Evolutionary conservation across 108 stramenopile species (phyloP), one percentile per base, ranked within the genome.

Genomic region (Cyclotella distinguenda): DNA sequence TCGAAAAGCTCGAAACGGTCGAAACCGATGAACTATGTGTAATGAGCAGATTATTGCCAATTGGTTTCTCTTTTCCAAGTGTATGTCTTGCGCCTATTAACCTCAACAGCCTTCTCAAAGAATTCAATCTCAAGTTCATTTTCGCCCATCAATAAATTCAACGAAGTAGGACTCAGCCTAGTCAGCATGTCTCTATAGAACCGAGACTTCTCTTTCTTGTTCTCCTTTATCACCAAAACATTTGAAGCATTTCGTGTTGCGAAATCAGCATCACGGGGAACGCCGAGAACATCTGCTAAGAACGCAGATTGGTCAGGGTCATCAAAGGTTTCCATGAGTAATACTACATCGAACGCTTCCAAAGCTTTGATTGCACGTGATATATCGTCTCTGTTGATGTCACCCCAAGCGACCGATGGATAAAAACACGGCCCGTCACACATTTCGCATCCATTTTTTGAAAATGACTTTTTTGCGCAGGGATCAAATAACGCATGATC

Each of bases 381-480:
- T 4, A 71, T 44, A 15, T 71, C 70, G n/a, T 38, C 19, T 16
- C n/a, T 4, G 4, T 60, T 53, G 1, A 71, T 27, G 30, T 16
- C 32, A 36, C 60, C 60, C 53, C 60, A 61, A 34, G 70, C 70
- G 6, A 56, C 51, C 0, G 60, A 47, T 26, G 70, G 70, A 46
- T 62, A 71, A 43, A 47, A 63, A 39, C 70, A 71, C 12, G 70
- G 70, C 1, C 60, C 70, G 18, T 71, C 70, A 55, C 70, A 71
- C 10, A 33, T 25, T 30, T 27, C 22, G 23, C 70, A 71, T 27
- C 23, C 52, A 0, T 46, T 45, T 27, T 46, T 53, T 15, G 25
- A 45, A 1, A 7, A 2, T 26, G 16, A 21, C 1, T 15, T 32
- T 25, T 55, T 55, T 21, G 53, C 28, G 27, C 70, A 71, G 13